Evolutionary conservation across 805 yeast species (phyloP).

Genomic region (Zygotorulaspora florentina): DNA sequence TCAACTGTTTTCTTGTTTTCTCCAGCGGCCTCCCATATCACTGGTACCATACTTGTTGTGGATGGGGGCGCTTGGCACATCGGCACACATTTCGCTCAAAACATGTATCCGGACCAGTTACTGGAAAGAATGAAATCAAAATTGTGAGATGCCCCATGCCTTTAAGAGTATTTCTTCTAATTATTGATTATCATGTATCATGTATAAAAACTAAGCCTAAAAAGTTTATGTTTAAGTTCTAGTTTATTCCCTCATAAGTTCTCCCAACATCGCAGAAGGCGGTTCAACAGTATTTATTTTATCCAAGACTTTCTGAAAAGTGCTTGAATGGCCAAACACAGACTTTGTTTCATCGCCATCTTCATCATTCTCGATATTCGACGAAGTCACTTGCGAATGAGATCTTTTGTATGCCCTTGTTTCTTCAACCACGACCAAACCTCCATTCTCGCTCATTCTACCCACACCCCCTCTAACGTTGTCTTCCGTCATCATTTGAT

Average conservation of each 20-base stretch:
- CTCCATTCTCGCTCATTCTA: background rate
- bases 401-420: slow-evolving; percentile 8
- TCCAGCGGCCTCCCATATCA: slow-evolving; percentile 71
- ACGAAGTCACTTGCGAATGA: slow-evolving; percentile 12
- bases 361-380: slow-evolving; percentile 24
- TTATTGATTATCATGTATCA: slow-evolving; percentile 1
- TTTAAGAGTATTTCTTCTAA: background rate
- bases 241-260: slow-evolving; percentile 12
- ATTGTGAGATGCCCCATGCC: slow-evolving; percentile 20
- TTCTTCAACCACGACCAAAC: slow-evolving; percentile 6
- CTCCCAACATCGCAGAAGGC: slow-evolving; percentile 16
- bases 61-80: slow-evolving; percentile 93
- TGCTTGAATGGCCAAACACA: slow-evolving; percentile 12
- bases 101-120: slow-evolving; percentile 44
- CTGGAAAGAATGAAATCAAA: slow-evolving; percentile 36
- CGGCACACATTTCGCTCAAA: slow-evolving; percentile 42
- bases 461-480: slow-evolving; percentile 1
- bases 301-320: slow-evolving; percentile 18
- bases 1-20: slow-evolving; percentile 81
- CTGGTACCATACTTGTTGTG: slow-evolving; percentile 74
- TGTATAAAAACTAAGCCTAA: too few relatives aligned
- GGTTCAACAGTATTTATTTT: slow-evolving; percentile 19
- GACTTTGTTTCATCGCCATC: slow-evolving; percentile 17
- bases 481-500: slow-evolving; percentile 7
- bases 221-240: background rate